Base-by-base conservation (phyloP, 169 alveolate genomes). In the Condylostoma magnum region DNA sequence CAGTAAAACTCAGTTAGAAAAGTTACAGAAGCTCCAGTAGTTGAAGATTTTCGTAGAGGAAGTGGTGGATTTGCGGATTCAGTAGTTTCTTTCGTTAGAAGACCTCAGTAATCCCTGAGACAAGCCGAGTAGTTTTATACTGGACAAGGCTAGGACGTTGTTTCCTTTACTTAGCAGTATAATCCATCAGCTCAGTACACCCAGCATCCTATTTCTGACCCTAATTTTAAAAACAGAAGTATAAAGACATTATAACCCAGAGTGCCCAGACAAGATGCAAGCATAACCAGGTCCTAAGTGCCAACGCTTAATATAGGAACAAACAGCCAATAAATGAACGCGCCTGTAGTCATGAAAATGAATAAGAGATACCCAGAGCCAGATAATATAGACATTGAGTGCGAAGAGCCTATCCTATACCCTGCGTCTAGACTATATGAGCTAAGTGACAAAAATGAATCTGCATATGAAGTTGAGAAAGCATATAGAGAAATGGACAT, bases 41-140 rank as follows among this genome's bases (percentile, higher is more conserved):
- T 30, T 12, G 0, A 8, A 8, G 36, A 51, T 25, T 10, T 33
- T 18, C 30, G 33, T 38, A 33, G 36, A 18, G 56, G 43, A 2
- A n/a, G 33, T 6, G 56, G 71, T n/a, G 71, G 56, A 38, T 60
- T 60, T 41, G 56, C 37, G 18, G 71, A 60, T 22, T 60, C 71
- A 1, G 71, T 60, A 8, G 58, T 60, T 8, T 15, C 37, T 0
- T 41, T 60, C n/a, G 71, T 60, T 8, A 60, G 31, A 6, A 33
- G 27, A 2, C 71, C 71, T n/a, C 27, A 60, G 27, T n/a, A 36
- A 41, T n/a, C n/a, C n/a, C n/a, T n/a, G n/a, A n/a, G n/a, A n/a
- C n/a, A n/a, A n/a, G n/a, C n/a, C n/a, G n/a, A n/a, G n/a, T n/a
- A n/a, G n/a, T n/a, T n/a, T n/a, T n/a, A n/a, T n/a, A n/a, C n/a